Conservation (phyloP, 352 stramenopile genomes). For the Plasmopara viticola region DNA sequence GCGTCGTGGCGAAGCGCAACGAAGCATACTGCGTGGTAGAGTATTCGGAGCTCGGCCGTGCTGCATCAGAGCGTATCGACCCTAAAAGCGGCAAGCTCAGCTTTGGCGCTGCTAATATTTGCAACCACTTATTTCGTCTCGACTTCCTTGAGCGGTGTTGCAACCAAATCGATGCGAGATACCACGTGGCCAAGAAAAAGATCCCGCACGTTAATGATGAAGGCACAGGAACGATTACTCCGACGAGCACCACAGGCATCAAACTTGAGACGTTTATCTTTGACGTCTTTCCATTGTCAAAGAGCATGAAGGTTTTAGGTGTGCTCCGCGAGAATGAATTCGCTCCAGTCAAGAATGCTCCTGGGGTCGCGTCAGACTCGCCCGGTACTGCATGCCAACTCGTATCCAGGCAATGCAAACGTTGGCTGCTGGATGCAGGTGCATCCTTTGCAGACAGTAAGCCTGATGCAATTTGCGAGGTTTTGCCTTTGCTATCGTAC, state of each 20-base stretch:
- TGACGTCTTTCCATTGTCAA: slow-evolving; percentile 95
- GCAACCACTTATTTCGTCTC: slow-evolving; percentile 96
- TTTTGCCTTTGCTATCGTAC: slow-evolving; percentile 79
- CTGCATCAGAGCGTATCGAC: slow-evolving; percentile 54
- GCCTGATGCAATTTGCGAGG: slow-evolving; percentile 47
- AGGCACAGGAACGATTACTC: slow-evolving; percentile 81
- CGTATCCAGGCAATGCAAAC: slow-evolving; percentile 47
- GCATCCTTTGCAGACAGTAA: slow-evolving; percentile 29
- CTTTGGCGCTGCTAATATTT: slow-evolving; percentile 97
- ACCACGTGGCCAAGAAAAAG: slow-evolving; percentile 97
- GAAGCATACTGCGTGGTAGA: slow-evolving; percentile 92
- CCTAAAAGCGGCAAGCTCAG: slow-evolving; percentile 74
- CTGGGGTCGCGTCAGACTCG: slow-evolving; percentile 60
- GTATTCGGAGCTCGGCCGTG: slow-evolving; percentile 94
- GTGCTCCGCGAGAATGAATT: slow-evolving; percentile 88
- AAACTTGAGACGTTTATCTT: slow-evolving; percentile 99
- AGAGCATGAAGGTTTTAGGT: slow-evolving; percentile 91
- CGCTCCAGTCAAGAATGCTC: slow-evolving; percentile 86
- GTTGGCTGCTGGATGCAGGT: slow-evolving; percentile 53
- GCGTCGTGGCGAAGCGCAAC: slow-evolving; percentile 79
- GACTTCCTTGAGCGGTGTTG: slow-evolving; percentile 72
- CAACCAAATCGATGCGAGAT: slow-evolving; percentile 89
- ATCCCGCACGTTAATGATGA: slow-evolving; percentile 89
- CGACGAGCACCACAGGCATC: slow-evolving; percentile 89
- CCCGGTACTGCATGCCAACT: slow-evolving; percentile 68